Percentiles rank a stretch among this genome's conserved stretches.
These are phyloP conservation scores for Canavalia gladiata DNA, from an alignment of 306 rosid genomes.

Conservation along the genomic window DNA sequence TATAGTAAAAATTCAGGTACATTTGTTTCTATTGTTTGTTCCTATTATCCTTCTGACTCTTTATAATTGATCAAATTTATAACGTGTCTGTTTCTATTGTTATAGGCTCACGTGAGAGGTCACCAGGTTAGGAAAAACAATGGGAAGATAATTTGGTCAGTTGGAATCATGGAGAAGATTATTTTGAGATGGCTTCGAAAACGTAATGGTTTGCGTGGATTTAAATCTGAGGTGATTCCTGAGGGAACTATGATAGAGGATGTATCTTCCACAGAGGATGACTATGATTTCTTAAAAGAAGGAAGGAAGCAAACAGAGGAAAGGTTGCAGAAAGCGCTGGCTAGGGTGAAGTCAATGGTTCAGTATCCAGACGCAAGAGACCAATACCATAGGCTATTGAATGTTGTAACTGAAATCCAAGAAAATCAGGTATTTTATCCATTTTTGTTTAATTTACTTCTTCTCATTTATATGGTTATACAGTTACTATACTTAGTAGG, in stretches of 20 bases:
- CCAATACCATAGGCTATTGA: conserved; percentile 82
- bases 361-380: conserved; percentile 92
- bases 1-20: conserved; percentile 91
- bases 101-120: conserved; percentile 92
- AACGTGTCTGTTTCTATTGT: conserved; percentile 32
- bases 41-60: neutral
- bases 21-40: conserved; percentile 14
- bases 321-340: conserved; percentile 85
- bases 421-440: conserved; percentile 70
- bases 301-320: conserved; percentile 89
- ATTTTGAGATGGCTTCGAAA: conserved; percentile 90
- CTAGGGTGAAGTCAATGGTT: conserved; percentile 92
- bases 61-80: conserved; percentile 36
- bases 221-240: conserved; percentile 64
- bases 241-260: conserved; percentile 58
- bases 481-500: neutral
- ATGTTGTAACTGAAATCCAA: conserved; percentile 70
- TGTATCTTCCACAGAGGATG: conserved; percentile 65
- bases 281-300: conserved; percentile 71
- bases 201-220: conserved; percentile 91
- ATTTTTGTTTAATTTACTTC: neutral
- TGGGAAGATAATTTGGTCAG: conserved; percentile 75
- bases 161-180: conserved; percentile 87
- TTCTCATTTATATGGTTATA: too few relatives aligned
- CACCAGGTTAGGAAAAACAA: conserved; percentile 85